Conservation (phyloP, 179 eudicot species). For the Carnegiea gigantea region DNA sequence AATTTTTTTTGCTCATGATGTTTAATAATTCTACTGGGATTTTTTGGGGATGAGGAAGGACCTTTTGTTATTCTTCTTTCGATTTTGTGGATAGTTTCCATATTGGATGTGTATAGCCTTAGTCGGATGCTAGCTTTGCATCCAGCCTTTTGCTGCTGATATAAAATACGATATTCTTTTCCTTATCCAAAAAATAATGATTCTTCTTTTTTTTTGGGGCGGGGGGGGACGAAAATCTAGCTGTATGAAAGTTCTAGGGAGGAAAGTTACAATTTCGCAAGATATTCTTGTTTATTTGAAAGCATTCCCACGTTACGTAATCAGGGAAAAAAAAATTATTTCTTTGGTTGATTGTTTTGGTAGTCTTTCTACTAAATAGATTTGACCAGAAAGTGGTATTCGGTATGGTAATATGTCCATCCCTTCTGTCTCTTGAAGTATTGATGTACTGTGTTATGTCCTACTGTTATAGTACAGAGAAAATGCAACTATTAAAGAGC, state of each 20-base stretch:
- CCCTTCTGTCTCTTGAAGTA: background rate
- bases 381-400: background rate
- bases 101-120: too few relatives aligned
- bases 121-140: too few relatives aligned
- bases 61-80: too few relatives aligned
- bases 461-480: background rate
- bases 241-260: background rate
- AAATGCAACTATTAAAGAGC: background rate
- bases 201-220: too few relatives aligned
- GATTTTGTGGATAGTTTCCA: too few relatives aligned
- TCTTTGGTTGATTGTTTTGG: background rate
- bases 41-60: too few relatives aligned
- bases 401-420: background rate
- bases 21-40: too few relatives aligned
- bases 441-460: background rate
- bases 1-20: too few relatives aligned
- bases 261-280: background rate
- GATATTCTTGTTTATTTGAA: background rate
- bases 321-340: background rate
- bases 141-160: too few relatives aligned
- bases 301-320: background rate
- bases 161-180: too few relatives aligned
- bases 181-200: too few relatives aligned
- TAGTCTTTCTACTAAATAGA: background rate
- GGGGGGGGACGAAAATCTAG: too few relatives aligned